Base-by-base conservation (phyloP, 202 grass and related monocot species). In the Brachypodium distachyon region DNA sequence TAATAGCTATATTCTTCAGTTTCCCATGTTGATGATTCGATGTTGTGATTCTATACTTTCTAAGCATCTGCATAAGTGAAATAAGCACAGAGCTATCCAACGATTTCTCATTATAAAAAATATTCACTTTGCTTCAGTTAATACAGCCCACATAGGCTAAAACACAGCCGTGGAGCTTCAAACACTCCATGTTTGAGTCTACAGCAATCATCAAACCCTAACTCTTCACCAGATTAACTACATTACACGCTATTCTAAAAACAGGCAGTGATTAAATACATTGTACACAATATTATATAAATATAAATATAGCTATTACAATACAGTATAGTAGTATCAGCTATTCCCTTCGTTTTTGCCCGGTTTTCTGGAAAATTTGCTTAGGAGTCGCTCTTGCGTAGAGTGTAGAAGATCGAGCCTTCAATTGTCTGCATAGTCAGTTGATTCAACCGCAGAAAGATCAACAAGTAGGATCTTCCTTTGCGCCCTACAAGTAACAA, bases 401-500 rank as follows among this genome's bases (percentile, higher is more conserved):
- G 53, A 40, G 62, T 85, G 70, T 97, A 97, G 19, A 67, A 83
- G 48, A 89, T 84, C 3, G 86, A 89, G 22, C 88, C 91, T 27
- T 92, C 88, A 27, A 86, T 48, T 5, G 62, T 82, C 79, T 90
- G 89, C 88, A 93, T 88, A 51, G 64, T 61, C 46, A 97, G 81
- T 38, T 90, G 91, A 74, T 88, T 94, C 79, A 97, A 66, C 39
- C 88, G 79, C 21, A 97, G 59, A 31, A 97, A 84, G 39, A 94
- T 81, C 31, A 94, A 66, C 66, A 97, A 50, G 63, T 81, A 97
- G 7, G 91, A 88, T 80, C 89, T 86, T 82, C 91, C 95, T 81
- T 94, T 94, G 41, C 82, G 76, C 50, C 91, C 95, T 97, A 68
- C 37, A 84, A 59, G 32, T 74, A 75, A 68, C 37, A 84, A 59